A percentile compares a stretch with the other conserved stretches of the same genome.
Conservation (phyloP, 148 eudicot genomes). For the Nepenthes mirabilis region DNA sequence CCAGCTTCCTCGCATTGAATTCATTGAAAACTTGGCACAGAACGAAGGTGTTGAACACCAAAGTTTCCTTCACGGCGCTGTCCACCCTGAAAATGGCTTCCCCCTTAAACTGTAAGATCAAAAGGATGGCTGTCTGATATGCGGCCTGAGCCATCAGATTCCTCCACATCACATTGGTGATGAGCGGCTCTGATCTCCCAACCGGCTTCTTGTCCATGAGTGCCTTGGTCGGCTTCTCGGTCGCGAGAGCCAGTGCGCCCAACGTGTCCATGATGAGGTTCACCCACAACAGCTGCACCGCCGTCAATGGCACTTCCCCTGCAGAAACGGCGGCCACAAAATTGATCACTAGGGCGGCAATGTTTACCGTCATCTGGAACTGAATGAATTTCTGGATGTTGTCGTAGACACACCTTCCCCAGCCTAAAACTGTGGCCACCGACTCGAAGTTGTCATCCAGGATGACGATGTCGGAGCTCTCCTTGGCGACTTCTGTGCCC, state of each 20-base stretch:
- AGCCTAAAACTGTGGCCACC: slow-evolving; percentile 17
- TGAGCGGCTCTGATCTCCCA: slow-evolving; percentile 20
- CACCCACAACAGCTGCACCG: slow-evolving; percentile 25
- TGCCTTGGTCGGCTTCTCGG: slow-evolving; percentile 22
- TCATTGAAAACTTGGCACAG: slow-evolving; percentile 24
- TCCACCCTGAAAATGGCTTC: slow-evolving; percentile 9
- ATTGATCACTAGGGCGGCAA: slow-evolving; percentile 23
- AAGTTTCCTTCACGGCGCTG: slow-evolving; percentile 14
- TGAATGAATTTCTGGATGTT: slow-evolving; percentile 29
- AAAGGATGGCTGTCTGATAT: slow-evolving; percentile 15
- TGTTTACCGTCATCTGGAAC: slow-evolving; percentile 19
- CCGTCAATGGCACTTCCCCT: slow-evolving; percentile 25
- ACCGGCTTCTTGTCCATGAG: slow-evolving; percentile 17
- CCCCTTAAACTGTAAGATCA: slow-evolving; percentile 20
- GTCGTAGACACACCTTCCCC: slow-evolving; percentile 28
- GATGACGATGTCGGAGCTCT: slow-evolving; percentile 26
- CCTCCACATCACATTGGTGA: slow-evolving; percentile 25
- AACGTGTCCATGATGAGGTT: slow-evolving; percentile 28
- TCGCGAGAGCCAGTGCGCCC: slow-evolving; percentile 26
- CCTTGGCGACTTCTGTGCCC: slow-evolving; percentile 67
- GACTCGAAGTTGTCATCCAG: slow-evolving; percentile 24
- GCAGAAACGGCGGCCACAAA: slow-evolving; percentile 26
- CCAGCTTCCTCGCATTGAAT: slow-evolving; percentile 20
- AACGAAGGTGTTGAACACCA: slow-evolving; percentile 21
- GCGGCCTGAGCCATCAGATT: slow-evolving; percentile 17